Base-by-base conservation (phyloP, 2,329 filamentous ascomycete species). In the Trematosphaeria pertusa region DNA sequence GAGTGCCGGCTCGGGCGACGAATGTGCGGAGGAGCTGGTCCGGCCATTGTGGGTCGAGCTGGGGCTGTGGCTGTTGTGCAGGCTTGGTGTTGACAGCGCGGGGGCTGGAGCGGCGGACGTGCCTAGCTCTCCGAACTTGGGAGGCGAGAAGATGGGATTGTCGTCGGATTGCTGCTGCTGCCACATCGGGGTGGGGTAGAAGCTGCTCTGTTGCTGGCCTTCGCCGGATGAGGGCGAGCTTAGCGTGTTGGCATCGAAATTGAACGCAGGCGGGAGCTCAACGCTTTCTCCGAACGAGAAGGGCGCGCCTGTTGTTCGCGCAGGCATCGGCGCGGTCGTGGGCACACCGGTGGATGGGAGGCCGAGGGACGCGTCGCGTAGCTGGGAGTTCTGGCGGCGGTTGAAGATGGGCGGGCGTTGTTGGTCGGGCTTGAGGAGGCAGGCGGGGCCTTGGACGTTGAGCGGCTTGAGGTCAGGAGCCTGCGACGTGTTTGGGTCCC, bases 1-100 rank as follows among this genome's bases (percentile, higher is more conserved):
- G 14, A 48, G 42, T 3, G 46, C 39, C n/a, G 77, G 78, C 18
- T 78, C 85, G n/a, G 86, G 86, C 2, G 86, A 88, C 9, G 85
- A 86, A 46, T 69, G 85, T 2, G 84, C 86, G 5, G 71, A 73
- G 2, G 71, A 68, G 43, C 66, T 70, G 20, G 65, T 64, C 12
- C 58, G 57, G 18, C 55, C 62, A 37, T 69, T 65, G 56, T 65
- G 60, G 12, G 62, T 55, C 8, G 70, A 73, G 46, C 43, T 58
- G 4, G 71, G 71, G 46, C 70, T 73, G 45, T 66, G 56, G 18
- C 42, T 50, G 43, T 71, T 65, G 26, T 67, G 67, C 22, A 73
- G 64, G 32, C 70, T 71, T 0, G 70, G 70, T 2, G 67, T 72
- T 9, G 61, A 59, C 17, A 56, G 59, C 11, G 62, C 58, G n/a